These are phyloP conservation scores for Fusarium sp. DNA, from an alignment of 2,329 filamentous ascomycete genomes.

Conservation along the genomic window DNA sequence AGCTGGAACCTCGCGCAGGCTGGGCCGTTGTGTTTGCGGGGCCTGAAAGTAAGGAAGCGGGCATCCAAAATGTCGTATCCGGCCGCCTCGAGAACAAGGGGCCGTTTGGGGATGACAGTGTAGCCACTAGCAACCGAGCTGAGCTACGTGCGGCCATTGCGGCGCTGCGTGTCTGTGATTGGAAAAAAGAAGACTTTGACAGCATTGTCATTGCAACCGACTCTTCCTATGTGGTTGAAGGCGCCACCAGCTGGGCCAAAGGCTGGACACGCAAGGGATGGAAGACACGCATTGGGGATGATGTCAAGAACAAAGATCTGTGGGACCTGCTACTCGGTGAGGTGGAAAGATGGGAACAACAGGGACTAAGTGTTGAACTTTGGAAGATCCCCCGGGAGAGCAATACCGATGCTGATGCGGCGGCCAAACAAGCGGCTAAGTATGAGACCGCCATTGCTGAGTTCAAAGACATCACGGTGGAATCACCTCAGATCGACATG, in stretches of 20 bases:
- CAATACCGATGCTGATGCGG: constrained; percentile 55
- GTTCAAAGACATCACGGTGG: neutral
- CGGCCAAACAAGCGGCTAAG: constrained; percentile 48
- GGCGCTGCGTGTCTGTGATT: constrained; percentile 20
- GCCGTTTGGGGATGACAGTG: constrained; percentile 48
- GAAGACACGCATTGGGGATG: constrained; percentile 46
- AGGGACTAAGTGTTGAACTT: constrained; percentile 53
- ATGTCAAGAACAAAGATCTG: constrained; percentile 62
- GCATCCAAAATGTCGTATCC: neutral
- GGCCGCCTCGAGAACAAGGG: constrained; percentile 56
- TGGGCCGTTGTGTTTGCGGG: constrained; percentile 50
- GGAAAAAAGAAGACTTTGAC: constrained; percentile 42
- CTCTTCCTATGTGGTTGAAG: constrained; percentile 20
- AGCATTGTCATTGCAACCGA: constrained; percentile 54
- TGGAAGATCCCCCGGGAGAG: constrained; percentile 58
- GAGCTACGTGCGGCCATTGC: constrained; percentile 21
- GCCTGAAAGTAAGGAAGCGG: neutral
- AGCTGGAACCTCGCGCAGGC: constrained; percentile 49
- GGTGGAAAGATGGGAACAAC: constrained; percentile 44
- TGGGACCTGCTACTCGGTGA: constrained; percentile 61
- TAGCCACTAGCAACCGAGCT: constrained; percentile 57
- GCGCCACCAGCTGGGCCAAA: constrained; percentile 10
- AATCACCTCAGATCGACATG: neutral
- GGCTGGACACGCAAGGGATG: constrained; percentile 52
- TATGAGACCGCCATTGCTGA: neutral